A percentile compares a stretch with the other conserved stretches of the same genome.
phyloP scores from a whole-genome alignment of 768 basidiomycete genomes.

The Tremella fuciformis region DNA sequence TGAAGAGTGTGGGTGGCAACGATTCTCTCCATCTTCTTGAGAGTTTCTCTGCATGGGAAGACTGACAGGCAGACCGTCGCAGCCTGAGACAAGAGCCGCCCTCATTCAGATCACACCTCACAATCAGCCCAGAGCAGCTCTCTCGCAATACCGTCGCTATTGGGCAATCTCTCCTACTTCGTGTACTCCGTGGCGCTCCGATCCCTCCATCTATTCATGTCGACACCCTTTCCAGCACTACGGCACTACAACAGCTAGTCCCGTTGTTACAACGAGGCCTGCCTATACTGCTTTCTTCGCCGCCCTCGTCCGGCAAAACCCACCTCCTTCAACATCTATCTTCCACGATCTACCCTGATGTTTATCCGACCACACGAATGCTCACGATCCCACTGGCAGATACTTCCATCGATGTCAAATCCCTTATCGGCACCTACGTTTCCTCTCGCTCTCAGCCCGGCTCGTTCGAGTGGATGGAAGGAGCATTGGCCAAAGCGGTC shows the following conservation, averaged over 20 bases:
- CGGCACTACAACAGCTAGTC: constrained; percentile 64
- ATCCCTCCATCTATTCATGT: constrained; percentile 53
- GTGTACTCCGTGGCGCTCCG: constrained; percentile 15
- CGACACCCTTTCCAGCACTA: constrained; percentile 62
- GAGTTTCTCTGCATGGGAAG: constrained; percentile 24
- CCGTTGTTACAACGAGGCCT: constrained; percentile 65
- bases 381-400: constrained; percentile 88
- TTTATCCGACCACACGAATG: constrained; percentile 62
- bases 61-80: constrained; percentile 5
- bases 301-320: constrained; percentile 85
- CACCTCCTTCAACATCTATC: constrained; percentile 76
- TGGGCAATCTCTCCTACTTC: constrained; percentile 53
- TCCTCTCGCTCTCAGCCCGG: constrained; percentile 81
- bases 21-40: constrained; percentile 52
- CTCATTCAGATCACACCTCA: constrained; percentile 54
- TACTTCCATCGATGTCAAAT: constrained; percentile 89
- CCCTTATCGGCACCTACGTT: constrained; percentile 86
- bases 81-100: background rate
- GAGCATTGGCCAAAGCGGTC: constrained; percentile 84
- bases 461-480: constrained; percentile 94
- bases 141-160: constrained; percentile 41
- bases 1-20: constrained; percentile 49
- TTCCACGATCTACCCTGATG: constrained; percentile 59
- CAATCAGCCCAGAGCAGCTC: constrained; percentile 57
- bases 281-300: constrained; percentile 77